A percentile compares a stretch with the other conserved stretches of the same genome.
Evolutionary conservation across 2,329 filamentous ascomycete genomes (phyloP).

Genomic region (Botrytis paeoniae): DNA sequence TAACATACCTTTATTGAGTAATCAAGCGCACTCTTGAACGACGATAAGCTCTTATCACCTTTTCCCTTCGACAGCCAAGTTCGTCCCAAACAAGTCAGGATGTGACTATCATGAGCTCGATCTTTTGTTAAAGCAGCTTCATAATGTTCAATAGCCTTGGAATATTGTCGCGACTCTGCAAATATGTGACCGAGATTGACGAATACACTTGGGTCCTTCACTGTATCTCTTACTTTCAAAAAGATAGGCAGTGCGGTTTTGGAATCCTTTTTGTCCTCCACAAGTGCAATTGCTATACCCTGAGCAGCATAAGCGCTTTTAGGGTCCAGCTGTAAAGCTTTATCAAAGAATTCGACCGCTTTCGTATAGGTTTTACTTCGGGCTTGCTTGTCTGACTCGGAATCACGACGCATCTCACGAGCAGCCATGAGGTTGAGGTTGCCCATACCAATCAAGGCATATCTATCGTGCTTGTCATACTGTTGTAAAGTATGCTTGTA

Average conservation of each 20-base stretch:
- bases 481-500: slow-evolving; percentile 95
- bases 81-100: slow-evolving; percentile 68
- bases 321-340: slow-evolving; percentile 89
- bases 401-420: slow-evolving; percentile 89
- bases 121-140: slow-evolving; percentile 70
- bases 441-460: slow-evolving; percentile 93
- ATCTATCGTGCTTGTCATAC: slow-evolving; percentile 97
- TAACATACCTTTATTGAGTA: slow-evolving; percentile 59
- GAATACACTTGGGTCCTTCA: slow-evolving; percentile 84
- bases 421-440: slow-evolving; percentile 82
- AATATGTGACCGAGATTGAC: slow-evolving; percentile 94
- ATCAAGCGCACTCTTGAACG: slow-evolving; percentile 61
- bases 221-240: slow-evolving; percentile 82
- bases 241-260: slow-evolving; percentile 81
- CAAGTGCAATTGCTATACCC: slow-evolving; percentile 87
- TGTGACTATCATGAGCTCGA: slow-evolving; percentile 59
- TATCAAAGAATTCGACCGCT: slow-evolving; percentile 97
- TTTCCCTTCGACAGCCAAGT: slow-evolving; percentile 67
- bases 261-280: slow-evolving; percentile 91
- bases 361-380: slow-evolving; percentile 82
- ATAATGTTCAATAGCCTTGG: slow-evolving; percentile 91
- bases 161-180: slow-evolving; percentile 83
- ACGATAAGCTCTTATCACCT: slow-evolving; percentile 59
- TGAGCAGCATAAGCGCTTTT: slow-evolving; percentile 96
- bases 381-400: slow-evolving; percentile 87